These are phyloP conservation scores for Ophiostoma quercus DNA, from an alignment of 2,329 filamentous ascomycete species.

Conservation along the genomic window DNA sequence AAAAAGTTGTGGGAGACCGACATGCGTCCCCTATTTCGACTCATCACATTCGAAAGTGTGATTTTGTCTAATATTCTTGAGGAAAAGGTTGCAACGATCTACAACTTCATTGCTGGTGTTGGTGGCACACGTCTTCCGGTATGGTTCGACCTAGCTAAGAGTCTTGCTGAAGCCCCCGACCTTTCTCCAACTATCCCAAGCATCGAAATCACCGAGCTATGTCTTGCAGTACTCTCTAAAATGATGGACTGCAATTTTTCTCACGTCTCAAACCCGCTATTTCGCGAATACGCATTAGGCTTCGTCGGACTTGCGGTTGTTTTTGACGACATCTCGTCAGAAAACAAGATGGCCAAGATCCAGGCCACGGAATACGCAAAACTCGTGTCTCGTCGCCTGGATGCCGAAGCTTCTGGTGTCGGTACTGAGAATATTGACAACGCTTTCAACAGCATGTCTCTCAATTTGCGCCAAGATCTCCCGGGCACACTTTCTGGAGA, in stretches of 20 bases:
- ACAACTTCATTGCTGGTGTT: constrained; percentile 36
- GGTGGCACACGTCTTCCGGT: constrained; percentile 31
- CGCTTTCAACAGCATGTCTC: not conserved
- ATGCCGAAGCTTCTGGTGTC: not conserved
- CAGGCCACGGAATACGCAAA: constrained; percentile 16
- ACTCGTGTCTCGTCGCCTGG: constrained; percentile 14
- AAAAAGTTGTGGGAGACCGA: constrained; percentile 18
- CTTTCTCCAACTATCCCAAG: not conserved
- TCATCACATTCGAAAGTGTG: constrained; percentile 36
- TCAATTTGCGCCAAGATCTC: constrained; percentile 13
- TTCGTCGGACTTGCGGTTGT: not conserved
- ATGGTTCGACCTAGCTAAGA: constrained; percentile 34
- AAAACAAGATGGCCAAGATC: constrained; percentile 2
- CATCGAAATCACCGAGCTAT: constrained; percentile 23
- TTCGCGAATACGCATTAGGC: constrained; percentile 1
- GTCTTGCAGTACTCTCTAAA: constrained; percentile 26
- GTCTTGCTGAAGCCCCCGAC: not conserved
- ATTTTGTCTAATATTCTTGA: constrained; percentile 39
- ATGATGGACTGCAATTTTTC: constrained; percentile 28
- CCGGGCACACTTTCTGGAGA: constrained; percentile 21
- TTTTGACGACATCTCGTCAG: not conserved
- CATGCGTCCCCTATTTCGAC: constrained; percentile 31
- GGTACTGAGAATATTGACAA: not conserved
- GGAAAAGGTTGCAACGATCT: constrained; percentile 35
- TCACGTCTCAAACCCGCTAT: constrained; percentile 24